phyloP scores from a whole-genome alignment of 2,329 filamentous ascomycete genomes.

The Penicillium sp. region DNA sequence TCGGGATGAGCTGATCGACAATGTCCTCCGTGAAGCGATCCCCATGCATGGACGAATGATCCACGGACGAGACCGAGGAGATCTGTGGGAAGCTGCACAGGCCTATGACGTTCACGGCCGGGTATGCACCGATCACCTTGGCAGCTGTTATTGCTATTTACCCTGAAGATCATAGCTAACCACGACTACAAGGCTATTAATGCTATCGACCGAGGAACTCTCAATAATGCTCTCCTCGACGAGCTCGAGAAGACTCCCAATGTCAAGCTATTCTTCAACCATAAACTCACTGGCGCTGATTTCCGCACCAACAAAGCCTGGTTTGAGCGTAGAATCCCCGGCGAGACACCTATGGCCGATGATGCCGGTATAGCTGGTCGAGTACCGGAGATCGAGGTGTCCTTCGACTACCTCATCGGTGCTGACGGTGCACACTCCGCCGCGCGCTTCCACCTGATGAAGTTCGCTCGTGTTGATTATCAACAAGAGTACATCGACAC shows the following conservation, averaged over 20 bases:
- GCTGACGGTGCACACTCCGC: constrained; percentile 94
- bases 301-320: constrained; percentile 77
- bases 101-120: constrained; percentile 85
- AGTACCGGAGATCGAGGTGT: constrained; percentile 71
- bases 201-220: constrained; percentile 76
- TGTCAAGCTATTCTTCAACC: constrained; percentile 86
- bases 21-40: constrained; percentile 74
- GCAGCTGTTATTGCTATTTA: constrained; percentile 7
- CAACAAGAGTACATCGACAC: constrained; percentile 94
- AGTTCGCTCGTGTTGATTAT: constrained; percentile 86
- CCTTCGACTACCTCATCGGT: constrained; percentile 91
- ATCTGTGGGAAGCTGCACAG: constrained; percentile 75
- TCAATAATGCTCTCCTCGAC: constrained; percentile 83
- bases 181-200: constrained; percentile 64
- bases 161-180: constrained; percentile 5
- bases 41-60: constrained; percentile 98
- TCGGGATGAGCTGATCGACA: constrained; percentile 65
- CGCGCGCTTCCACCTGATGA: constrained; percentile 92
- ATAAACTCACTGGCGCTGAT: constrained; percentile 88
- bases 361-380: constrained; percentile 42
- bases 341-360: constrained; percentile 30
- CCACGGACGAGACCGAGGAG: constrained; percentile 67
- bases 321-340: constrained; percentile 64
- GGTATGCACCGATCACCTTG: constrained; percentile 50
- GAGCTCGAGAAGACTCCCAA: constrained; percentile 80